phyloP scores from a whole-genome alignment of 306 rosid genomes.

The Rosa persica region DNA sequence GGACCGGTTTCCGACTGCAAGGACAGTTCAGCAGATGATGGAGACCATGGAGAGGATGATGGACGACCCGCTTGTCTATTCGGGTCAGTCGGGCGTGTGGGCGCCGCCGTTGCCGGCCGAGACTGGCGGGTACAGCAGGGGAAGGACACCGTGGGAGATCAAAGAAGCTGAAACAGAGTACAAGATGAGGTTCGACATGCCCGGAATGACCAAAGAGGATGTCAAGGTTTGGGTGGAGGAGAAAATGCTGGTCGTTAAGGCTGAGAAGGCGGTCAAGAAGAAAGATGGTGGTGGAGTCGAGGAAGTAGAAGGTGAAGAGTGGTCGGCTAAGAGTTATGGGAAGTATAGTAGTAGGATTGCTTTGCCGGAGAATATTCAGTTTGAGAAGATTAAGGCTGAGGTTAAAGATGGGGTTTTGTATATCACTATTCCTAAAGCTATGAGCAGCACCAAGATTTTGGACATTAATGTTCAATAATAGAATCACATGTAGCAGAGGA shows the following conservation, averaged over 20 bases:
- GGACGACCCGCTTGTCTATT: conserved; percentile 67
- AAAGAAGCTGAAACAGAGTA: conserved; percentile 64
- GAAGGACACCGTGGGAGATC: conserved; percentile 89
- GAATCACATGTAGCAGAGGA: neutral
- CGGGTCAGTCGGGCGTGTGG: conserved; percentile 32
- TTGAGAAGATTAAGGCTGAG: conserved; percentile 76
- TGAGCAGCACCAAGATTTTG: conserved; percentile 29
- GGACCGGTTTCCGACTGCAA: conserved; percentile 79
- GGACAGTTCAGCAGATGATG: conserved; percentile 80
- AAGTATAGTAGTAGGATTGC: conserved; percentile 66
- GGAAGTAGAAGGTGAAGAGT: conserved; percentile 33
- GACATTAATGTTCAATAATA: conserved; percentile 54
- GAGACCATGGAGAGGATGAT: conserved; percentile 78
- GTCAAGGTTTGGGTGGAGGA: conserved; percentile 89
- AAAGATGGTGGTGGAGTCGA: conserved; percentile 8
- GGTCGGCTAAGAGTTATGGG: conserved; percentile 79
- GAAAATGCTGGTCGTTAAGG: conserved; percentile 74
- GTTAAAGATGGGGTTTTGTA: conserved; percentile 85
- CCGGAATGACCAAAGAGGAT: conserved; percentile 79
- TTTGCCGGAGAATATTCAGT: conserved; percentile 66
- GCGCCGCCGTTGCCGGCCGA: conserved; percentile 39
- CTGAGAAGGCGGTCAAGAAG: conserved; percentile 47
- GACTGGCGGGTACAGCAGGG: conserved; percentile 46
- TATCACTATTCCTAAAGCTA: conserved; percentile 60
- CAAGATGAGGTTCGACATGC: conserved; percentile 93